Conservation (phyloP, 2,329 filamentous ascomycete genomes). For the Beauveria sp. region DNA sequence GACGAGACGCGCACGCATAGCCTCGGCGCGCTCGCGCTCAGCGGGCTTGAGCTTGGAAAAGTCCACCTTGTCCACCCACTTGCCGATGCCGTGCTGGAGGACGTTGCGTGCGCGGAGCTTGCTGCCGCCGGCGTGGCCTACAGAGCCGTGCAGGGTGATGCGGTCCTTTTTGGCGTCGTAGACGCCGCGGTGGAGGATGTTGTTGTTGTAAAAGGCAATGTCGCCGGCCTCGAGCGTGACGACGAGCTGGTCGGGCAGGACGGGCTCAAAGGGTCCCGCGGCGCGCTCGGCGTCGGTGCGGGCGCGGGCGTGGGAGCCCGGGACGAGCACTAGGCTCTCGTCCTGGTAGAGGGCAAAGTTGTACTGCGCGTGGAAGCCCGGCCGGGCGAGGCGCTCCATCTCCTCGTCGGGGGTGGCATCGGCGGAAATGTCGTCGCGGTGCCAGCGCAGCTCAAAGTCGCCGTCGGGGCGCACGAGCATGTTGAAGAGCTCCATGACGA, state of each 20-base stretch:
- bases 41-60: constrained; percentile 40
- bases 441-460: constrained; percentile 74
- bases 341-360: constrained; percentile 78
- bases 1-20: constrained; percentile 56
- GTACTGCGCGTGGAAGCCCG: constrained; percentile 74
- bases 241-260: constrained; percentile 54
- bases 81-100: constrained; percentile 64
- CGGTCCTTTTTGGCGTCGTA: constrained; percentile 54
- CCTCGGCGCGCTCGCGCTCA: constrained; percentile 44
- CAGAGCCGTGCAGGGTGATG: constrained; percentile 65
- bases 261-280: constrained; percentile 56
- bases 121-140: constrained; percentile 52
- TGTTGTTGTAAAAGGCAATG: constrained; percentile 83
- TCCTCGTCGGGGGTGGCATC: constrained; percentile 61
- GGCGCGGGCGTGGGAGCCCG: constrained; percentile 65
- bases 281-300: constrained; percentile 61
- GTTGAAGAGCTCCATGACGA: constrained; percentile 87
- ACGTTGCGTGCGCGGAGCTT: constrained; percentile 59
- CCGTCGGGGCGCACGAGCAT: constrained; percentile 66
- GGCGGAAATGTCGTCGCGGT: constrained; percentile 74
- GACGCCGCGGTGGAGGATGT: constrained; percentile 69
- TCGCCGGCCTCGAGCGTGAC: constrained; percentile 67
- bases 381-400: constrained; percentile 46
- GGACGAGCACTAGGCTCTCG: constrained; percentile 64
- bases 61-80: constrained; percentile 54